Conservation (phyloP, 306 rosid species). For the Hippophae rhamnoides region DNA sequence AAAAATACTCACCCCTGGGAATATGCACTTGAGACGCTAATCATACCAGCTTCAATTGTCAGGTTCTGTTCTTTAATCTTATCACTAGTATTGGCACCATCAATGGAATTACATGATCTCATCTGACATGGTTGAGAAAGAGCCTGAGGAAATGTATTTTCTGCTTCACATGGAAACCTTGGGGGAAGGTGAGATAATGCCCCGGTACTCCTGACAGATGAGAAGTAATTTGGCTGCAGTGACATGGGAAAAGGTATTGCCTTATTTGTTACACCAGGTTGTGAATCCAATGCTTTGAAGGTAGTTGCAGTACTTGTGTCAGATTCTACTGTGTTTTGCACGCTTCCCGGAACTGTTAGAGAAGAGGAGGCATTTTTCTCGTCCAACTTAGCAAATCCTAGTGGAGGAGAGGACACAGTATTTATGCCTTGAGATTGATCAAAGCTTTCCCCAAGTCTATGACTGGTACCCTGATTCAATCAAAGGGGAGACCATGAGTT, state of each 20-base stretch:
- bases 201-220: slow-evolving; percentile 33
- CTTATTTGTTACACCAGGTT: slow-evolving; percentile 39
- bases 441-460: slow-evolving; percentile 47
- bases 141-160: slow-evolving; percentile 34
- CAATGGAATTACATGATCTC: slow-evolving; percentile 22
- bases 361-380: slow-evolving; percentile 44
- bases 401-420: slow-evolving; percentile 42
- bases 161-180: slow-evolving; percentile 43
- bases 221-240: slow-evolving; percentile 45
- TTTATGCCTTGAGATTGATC: slow-evolving; percentile 45
- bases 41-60: slow-evolving; percentile 73
- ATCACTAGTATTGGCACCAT: slow-evolving; percentile 38
- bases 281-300: slow-evolving; percentile 46
- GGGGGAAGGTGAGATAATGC: slow-evolving; percentile 42
- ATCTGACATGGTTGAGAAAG: slow-evolving; percentile 33
- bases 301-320: slow-evolving; percentile 49
- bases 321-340: slow-evolving; percentile 41
- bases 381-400: slow-evolving; percentile 51
- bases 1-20: slow-evolving; percentile 75
- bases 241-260: slow-evolving; percentile 43
- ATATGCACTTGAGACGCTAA: slow-evolving; percentile 80
- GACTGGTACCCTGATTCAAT: slow-evolving; percentile 48
- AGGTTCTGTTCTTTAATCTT: slow-evolving; percentile 71
- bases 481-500: no score
- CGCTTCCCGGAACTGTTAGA: slow-evolving; percentile 41